Conservation (phyloP, 2,329 filamentous ascomycete genomes). For the Aspergillus pseudoviridinutans region DNA sequence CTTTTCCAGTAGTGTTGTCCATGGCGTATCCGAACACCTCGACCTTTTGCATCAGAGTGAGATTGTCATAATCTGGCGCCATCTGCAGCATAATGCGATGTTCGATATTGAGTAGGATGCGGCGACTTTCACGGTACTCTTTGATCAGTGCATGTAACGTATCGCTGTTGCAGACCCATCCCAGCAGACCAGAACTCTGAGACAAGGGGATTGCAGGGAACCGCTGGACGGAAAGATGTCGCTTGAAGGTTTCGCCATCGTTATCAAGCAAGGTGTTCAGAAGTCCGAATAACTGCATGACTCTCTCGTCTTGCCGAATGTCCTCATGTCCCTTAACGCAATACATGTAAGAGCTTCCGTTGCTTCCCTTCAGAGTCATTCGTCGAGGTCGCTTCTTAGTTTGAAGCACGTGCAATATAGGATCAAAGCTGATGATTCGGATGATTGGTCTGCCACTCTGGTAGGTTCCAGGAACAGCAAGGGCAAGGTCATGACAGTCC, state of each 20-base stretch:
- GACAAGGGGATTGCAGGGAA: slow-evolving; percentile 97
- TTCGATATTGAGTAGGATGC: slow-evolving; percentile 98
- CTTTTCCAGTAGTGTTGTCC: slow-evolving; percentile 98
- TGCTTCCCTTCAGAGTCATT: slow-evolving; percentile 80
- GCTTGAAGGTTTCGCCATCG: slow-evolving; percentile 94
- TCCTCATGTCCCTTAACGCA: slow-evolving; percentile 98
- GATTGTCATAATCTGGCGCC: slow-evolving; percentile 97
- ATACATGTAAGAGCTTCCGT: slow-evolving; percentile 84
- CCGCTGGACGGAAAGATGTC: slow-evolving; percentile 91
- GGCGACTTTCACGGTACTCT: slow-evolving; percentile 93
- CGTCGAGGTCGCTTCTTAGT: slow-evolving; percentile 96
- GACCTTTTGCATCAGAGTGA: slow-evolving; percentile 99
- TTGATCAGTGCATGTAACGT: slow-evolving; percentile 94
- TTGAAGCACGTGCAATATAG: slow-evolving; percentile 85
- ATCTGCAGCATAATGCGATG: slow-evolving; percentile 99
- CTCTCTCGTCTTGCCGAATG: slow-evolving; percentile 96
- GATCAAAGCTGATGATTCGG: slow-evolving; percentile 83
- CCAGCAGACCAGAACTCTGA: slow-evolving; percentile 89
- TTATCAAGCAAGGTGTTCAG: slow-evolving; percentile 93
- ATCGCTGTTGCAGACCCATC: slow-evolving; percentile 97
- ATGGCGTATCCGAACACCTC: slow-evolving; percentile 99
- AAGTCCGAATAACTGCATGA: slow-evolving; percentile 98
- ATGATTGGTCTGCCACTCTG: slow-evolving; percentile 75
- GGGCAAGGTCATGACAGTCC: slow-evolving; percentile 75
- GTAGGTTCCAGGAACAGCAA: slow-evolving; percentile 96